Conservation (phyloP, 495 filamentous ascomycete genomes). For the Bryoglossum gracile region DNA sequence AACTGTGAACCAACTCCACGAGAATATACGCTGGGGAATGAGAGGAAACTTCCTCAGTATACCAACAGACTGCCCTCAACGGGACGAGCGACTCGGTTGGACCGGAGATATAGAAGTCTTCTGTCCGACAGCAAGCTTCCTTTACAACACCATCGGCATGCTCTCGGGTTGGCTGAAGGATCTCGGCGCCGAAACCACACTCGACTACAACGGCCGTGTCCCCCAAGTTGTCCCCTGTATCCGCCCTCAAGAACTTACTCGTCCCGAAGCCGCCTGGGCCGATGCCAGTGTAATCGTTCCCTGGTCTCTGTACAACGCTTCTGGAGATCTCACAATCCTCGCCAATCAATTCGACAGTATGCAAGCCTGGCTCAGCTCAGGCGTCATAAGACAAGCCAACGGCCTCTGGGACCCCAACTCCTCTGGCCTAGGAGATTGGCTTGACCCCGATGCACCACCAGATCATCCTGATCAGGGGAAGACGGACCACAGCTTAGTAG, state of each 20-base stretch:
- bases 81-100: slow-evolving; percentile 51
- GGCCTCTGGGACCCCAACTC: slow-evolving; percentile 33
- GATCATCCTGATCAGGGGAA: slow-evolving; percentile 33
- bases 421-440: slow-evolving; percentile 46
- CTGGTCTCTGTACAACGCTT: slow-evolving; percentile 36
- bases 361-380: slow-evolving; percentile 40
- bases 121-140: slow-evolving; percentile 38
- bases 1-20: slow-evolving; percentile 41
- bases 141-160: slow-evolving; percentile 44
- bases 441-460: slow-evolving; percentile 42
- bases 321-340: slow-evolving; percentile 36
- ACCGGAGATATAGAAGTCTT: slow-evolving; percentile 48
- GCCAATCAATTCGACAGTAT: slow-evolving; percentile 37
- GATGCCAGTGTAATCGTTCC: slow-evolving; percentile 40
- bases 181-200: slow-evolving; percentile 26
- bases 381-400: slow-evolving; percentile 34
- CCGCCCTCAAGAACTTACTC: slow-evolving; percentile 7
- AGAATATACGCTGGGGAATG: slow-evolving; percentile 47
- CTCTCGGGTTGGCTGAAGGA: slow-evolving; percentile 36
- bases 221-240: slow-evolving; percentile 14
- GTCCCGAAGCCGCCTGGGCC: slow-evolving; percentile 39
- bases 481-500: slow-evolving; percentile 36
- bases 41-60: slow-evolving; percentile 46
- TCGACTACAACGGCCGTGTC: slow-evolving; percentile 12
- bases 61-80: slow-evolving; percentile 49